A percentile compares a stretch with the other conserved stretches of the same genome.
phyloP scores from a whole-genome alignment of 768 basidiomycete species.

The Tulasnella sp. region DNA sequence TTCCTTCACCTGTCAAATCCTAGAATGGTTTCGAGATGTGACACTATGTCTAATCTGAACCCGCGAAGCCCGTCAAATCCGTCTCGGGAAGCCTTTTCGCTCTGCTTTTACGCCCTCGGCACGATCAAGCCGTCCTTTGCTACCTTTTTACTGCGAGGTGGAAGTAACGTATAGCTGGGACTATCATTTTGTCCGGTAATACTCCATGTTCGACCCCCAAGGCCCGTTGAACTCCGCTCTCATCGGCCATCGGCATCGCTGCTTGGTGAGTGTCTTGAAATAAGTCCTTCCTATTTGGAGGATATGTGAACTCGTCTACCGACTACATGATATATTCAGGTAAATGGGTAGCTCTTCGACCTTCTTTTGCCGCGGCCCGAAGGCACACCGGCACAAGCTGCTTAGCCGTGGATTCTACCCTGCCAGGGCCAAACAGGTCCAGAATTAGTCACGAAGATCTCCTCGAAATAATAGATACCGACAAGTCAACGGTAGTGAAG shows the following conservation, averaged over 20 bases:
- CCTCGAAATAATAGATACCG: not conserved
- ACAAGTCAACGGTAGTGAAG: not conserved
- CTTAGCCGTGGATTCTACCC: not conserved
- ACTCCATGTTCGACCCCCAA: not conserved
- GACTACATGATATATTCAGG: not conserved
- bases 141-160: not conserved
- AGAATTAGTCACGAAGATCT: not conserved
- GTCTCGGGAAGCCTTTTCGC: not conserved
- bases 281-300: not conserved
- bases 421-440: not conserved
- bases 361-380: not conserved
- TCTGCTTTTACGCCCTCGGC: not conserved
- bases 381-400: not conserved
- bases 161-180: not conserved
- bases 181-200: not conserved
- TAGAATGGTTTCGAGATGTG: too few relatives aligned
- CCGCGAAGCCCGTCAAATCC: not conserved
- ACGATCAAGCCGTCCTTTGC: not conserved
- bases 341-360: not conserved
- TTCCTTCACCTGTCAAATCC: too few relatives aligned
- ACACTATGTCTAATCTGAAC: too few relatives aligned
- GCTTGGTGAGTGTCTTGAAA: not conserved
- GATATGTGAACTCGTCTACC: not conserved
- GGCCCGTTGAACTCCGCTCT: not conserved
- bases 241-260: not conserved